Conservation (phyloP, 1,139 yeast genomes). For the Candida glucosophila region DNA sequence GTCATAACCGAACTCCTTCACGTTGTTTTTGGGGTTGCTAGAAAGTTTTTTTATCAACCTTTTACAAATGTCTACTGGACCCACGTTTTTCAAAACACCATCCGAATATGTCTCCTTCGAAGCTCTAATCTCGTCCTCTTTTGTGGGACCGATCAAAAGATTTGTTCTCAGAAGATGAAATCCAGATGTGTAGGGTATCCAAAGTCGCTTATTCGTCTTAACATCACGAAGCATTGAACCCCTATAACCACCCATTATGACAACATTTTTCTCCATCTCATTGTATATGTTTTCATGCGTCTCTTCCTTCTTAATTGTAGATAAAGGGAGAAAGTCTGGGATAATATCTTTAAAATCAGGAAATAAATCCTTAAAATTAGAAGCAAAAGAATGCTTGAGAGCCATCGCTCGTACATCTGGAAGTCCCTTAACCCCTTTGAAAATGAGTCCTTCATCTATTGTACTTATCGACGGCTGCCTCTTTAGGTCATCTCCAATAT, state of each 20-base stretch:
- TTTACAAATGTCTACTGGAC: conserved; percentile 80
- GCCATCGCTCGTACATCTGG: conserved; percentile 67
- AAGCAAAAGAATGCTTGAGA: conserved; percentile 51
- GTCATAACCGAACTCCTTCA: conserved; percentile 79
- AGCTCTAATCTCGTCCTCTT: conserved; percentile 51
- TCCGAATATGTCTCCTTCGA: conserved; percentile 55
- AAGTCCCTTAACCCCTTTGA: conserved; percentile 44
- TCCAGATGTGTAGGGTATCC: conserved; percentile 89
- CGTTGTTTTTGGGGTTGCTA: conserved; percentile 51
- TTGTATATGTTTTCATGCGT: conserved; percentile 24
- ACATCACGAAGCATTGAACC: conserved; percentile 73
- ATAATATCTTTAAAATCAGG: conserved; percentile 40
- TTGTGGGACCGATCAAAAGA: conserved; percentile 62
- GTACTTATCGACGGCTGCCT: conserved; percentile 55
- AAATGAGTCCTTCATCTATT: conserved; percentile 54
- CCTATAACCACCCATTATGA: conserved; percentile 80
- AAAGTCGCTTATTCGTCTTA: conserved; percentile 55
- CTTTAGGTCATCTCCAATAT: conserved; percentile 35
- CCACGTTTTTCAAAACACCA: conserved; percentile 73
- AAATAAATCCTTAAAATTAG: conserved; percentile 51
- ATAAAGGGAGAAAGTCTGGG: no score
- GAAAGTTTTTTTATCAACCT: conserved; percentile 48
- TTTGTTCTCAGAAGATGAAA: conserved; percentile 63
- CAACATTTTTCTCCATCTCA: conserved; percentile 64
- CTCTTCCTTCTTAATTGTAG: conserved; percentile 13